Conservation (phyloP, 805 yeast species). For the Nakazawaea siamensis region DNA sequence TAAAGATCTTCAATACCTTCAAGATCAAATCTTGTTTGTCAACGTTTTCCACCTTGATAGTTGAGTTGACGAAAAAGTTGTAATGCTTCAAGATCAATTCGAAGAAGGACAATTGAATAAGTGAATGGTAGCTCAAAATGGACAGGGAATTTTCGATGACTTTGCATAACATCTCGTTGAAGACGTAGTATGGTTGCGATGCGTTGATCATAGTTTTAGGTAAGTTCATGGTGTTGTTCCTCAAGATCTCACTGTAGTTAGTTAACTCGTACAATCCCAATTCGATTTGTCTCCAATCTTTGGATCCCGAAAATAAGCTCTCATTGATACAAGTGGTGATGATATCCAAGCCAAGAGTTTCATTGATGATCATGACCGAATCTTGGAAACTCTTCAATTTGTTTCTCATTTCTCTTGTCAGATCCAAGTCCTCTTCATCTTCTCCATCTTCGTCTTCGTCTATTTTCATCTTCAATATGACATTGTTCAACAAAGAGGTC, state of each 20-base stretch:
- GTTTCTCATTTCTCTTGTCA: slow-evolving; percentile 70
- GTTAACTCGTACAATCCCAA: slow-evolving; percentile 79
- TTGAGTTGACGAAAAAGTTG: slow-evolving; percentile 41
- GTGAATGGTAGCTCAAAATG: slow-evolving; percentile 60
- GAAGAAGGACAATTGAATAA: slow-evolving; percentile 73
- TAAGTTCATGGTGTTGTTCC: slow-evolving; percentile 66
- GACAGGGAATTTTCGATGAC: slow-evolving; percentile 25
- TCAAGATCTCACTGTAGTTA: slow-evolving; percentile 70
- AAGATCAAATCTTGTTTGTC: slow-evolving; percentile 43
- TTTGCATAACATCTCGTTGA: slow-evolving; percentile 53
- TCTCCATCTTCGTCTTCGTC: slow-evolving; percentile 54
- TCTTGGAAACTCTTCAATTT: slow-evolving; percentile 79
- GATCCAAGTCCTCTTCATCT: slow-evolving; percentile 67
- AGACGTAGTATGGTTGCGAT: slow-evolving; percentile 56
- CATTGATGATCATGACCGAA: slow-evolving; percentile 46
- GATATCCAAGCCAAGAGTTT: slow-evolving; percentile 25
- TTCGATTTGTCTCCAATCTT: slow-evolving; percentile 78
- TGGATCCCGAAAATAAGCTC: slow-evolving; percentile 20
- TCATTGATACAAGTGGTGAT: slow-evolving; percentile 40
- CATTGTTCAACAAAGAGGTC: slow-evolving; percentile 54
- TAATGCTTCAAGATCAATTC: slow-evolving; percentile 81
- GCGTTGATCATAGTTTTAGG: slow-evolving; percentile 58
- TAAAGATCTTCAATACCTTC: slow-evolving; percentile 67
- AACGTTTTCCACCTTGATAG: slow-evolving; percentile 28
- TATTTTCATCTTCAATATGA: slow-evolving; percentile 71